These are phyloP conservation scores for Eutrema salsugineum DNA, from an alignment of 441 rosid species.

Conservation along the genomic window DNA sequence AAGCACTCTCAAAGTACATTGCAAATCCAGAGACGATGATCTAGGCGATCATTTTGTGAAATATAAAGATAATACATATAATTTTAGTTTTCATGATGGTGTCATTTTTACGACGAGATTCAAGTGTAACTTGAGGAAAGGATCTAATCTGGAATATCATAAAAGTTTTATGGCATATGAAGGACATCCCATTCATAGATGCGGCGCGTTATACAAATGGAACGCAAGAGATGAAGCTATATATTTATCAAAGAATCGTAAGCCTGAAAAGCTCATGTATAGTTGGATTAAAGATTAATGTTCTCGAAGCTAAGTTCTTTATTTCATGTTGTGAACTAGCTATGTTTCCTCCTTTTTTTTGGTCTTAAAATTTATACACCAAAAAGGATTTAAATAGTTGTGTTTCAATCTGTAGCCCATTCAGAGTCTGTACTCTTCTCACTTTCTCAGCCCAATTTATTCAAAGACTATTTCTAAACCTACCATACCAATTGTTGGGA, in stretches of 20 bases:
- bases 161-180: background rate
- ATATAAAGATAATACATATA: background rate
- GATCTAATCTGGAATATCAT: background rate
- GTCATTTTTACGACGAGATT: background rate
- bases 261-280: background rate
- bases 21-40: conserved; percentile 2
- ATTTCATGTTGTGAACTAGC: background rate
- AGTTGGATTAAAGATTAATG: conserved; percentile 2
- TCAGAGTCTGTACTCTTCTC: too few species aligned
- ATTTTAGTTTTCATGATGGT: conserved; percentile 16
- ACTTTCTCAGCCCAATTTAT: too few species aligned
- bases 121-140: conserved; percentile 1
- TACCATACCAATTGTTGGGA: too few species aligned
- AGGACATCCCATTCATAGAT: background rate
- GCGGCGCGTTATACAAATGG: background rate
- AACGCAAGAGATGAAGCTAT: conserved; percentile 5
- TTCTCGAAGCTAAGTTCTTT: background rate
- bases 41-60: background rate
- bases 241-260: background rate
- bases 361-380: background rate
- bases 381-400: background rate
- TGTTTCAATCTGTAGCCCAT: too few species aligned
- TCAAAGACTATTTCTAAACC: too few species aligned
- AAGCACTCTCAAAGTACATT: conserved; percentile 2
- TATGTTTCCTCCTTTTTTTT: background rate